phyloP scores from a whole-genome alignment of 2,329 filamentous ascomycete genomes.

The Pseudogymnoascus sp. region DNA sequence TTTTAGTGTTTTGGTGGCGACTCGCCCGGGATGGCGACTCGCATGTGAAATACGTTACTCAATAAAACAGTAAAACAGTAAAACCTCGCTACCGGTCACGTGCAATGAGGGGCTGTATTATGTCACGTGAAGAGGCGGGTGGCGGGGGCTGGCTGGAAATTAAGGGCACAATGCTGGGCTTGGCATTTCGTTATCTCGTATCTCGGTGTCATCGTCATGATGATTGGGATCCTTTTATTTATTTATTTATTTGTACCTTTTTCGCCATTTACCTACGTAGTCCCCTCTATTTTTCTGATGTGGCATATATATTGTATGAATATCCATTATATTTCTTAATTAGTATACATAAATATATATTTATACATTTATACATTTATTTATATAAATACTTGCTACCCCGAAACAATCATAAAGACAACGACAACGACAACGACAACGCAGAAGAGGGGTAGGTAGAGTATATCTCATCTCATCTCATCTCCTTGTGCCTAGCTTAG shows the following conservation, averaged over 20 bases:
- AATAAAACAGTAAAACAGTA: no score
- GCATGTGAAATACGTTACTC: no score
- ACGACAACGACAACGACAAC: neutral
- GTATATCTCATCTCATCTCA: neutral
- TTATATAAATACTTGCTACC: neutral
- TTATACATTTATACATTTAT: no score
- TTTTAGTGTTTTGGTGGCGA: no score
- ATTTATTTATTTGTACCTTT: neutral
- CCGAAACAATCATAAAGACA: neutral
- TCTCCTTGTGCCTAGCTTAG: slow-evolving; percentile 5
- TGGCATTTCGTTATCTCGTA: slow-evolving; percentile 7
- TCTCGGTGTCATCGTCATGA: neutral
- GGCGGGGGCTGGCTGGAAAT: neutral
- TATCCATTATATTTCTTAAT: neutral
- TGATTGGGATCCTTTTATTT: slow-evolving; percentile 2
- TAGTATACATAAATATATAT: neutral
- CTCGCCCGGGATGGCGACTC: no score
- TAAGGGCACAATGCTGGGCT: neutral
- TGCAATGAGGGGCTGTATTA: neutral
- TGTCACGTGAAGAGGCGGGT: neutral
- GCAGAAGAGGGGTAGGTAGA: slow-evolving; percentile 2
- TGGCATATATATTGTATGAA: neutral
- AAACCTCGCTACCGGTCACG: neutral
- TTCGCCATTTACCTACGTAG: neutral
- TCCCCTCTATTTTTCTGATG: neutral